Conservation (phyloP, 1,139 yeast genomes). For the Magnusiomyces tetraspermus region DNA sequence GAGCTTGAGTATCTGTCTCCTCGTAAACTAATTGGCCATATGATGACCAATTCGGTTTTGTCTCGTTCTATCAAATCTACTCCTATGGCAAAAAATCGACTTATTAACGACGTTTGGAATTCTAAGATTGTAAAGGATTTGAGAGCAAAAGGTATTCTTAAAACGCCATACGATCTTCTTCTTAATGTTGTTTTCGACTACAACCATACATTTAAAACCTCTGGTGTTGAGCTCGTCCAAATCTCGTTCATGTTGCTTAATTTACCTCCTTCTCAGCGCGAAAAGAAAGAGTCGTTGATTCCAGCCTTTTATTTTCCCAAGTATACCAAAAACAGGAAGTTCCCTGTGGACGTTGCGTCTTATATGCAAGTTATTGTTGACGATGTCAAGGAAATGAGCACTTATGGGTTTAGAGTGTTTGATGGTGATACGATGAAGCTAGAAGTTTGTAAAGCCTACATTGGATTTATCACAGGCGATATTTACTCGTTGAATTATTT, state of each 20-base stretch:
- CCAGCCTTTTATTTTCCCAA: slow-evolving; percentile 3
- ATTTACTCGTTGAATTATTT: neutral
- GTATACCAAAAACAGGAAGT: neutral
- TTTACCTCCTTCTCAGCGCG: neutral
- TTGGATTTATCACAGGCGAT: slow-evolving; percentile 3
- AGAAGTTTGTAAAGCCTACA: neutral
- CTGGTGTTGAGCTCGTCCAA: slow-evolving; percentile 1
- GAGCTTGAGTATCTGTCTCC: slow-evolving; percentile 1
- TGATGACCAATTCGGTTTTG: neutral
- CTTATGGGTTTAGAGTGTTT: neutral
- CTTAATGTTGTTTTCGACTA: neutral
- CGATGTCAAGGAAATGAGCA: neutral
- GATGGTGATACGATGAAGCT: neutral
- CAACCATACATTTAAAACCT: neutral
- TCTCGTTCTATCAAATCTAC: neutral
- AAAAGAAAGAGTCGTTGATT: neutral
- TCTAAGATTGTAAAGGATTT: neutral
- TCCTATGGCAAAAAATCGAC: neutral
- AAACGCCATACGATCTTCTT: neutral
- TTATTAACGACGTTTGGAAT: neutral
- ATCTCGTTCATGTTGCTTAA: neutral
- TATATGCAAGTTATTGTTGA: neutral
- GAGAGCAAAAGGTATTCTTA: neutral
- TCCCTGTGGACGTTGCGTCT: neutral
- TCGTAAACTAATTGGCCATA: neutral